A percentile compares a stretch with the other conserved stretches of the same genome.
Evolutionary conservation across 352 stramenopile species (phyloP).

Genomic region (Phytophthora quininea): DNA sequence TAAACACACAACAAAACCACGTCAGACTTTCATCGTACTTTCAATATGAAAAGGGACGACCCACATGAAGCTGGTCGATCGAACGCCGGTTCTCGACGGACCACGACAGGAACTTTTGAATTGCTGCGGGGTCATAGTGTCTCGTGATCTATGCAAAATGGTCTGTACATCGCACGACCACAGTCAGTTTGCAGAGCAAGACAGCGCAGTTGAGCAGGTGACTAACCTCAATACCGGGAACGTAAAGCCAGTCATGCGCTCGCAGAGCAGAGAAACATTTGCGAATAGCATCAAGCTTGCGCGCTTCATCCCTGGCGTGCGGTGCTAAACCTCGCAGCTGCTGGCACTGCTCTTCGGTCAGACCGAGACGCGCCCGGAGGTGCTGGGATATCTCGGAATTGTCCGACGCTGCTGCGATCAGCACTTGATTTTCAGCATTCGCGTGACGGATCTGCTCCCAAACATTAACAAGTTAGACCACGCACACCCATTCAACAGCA

Average conservation of each 20-base stretch:
- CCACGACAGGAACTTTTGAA: constrained; percentile 88
- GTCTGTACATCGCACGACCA: constrained; percentile 35
- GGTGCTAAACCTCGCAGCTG: constrained; percentile 52
- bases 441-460: constrained; percentile 71
- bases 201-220: background rate
- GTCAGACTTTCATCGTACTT: background rate
- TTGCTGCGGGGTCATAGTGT: constrained; percentile 81
- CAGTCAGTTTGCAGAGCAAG: constrained; percentile 1
- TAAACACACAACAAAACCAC: constrained; percentile 18
- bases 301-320: constrained; percentile 65
- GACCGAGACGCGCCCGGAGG: constrained; percentile 59
- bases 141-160: constrained; percentile 76
- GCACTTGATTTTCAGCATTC: constrained; percentile 84
- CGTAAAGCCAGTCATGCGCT: constrained; percentile 88
- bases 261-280: constrained; percentile 87
- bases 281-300: constrained; percentile 80
- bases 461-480: constrained; percentile 6
- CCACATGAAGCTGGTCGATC: constrained; percentile 76
- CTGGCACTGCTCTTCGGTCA: constrained; percentile 75
- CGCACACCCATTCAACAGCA: background rate
- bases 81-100: constrained; percentile 73
- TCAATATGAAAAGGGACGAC: background rate
- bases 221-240: constrained; percentile 79
- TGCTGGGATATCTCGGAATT: constrained; percentile 64
- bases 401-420: constrained; percentile 67